These are phyloP conservation scores for Ophiocordyceps sinensis DNA, from an alignment of 2,329 filamentous ascomycete genomes.

Conservation along the genomic window DNA sequence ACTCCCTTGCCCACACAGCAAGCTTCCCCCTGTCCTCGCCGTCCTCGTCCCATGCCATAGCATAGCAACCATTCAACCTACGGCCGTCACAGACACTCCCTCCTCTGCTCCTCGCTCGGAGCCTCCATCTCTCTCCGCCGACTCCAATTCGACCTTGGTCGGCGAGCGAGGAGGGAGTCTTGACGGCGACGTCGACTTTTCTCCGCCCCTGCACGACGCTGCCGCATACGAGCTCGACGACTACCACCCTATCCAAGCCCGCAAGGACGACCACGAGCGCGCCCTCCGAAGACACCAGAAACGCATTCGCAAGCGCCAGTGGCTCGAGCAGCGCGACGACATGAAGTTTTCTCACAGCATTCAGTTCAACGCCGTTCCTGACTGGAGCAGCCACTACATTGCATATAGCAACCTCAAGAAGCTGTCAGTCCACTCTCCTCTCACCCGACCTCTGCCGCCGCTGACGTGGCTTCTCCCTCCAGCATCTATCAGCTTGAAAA, in stretches of 20 bases:
- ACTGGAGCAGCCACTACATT: constrained; percentile 97
- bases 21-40: neutral
- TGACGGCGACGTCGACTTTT: neutral
- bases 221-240: constrained; percentile 27
- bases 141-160: constrained; percentile 10
- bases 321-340: constrained; percentile 61
- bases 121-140: constrained; percentile 2
- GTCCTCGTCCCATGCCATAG: neutral
- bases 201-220: constrained; percentile 1
- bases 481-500: constrained; percentile 96
- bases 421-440: constrained; percentile 42
- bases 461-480: neutral
- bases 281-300: constrained; percentile 25
- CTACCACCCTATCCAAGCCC: constrained; percentile 18
- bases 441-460: neutral
- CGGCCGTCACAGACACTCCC: constrained; percentile 17
- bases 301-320: constrained; percentile 48
- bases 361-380: constrained; percentile 98
- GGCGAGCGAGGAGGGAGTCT: constrained; percentile 22
- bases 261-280: constrained; percentile 14
- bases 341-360: constrained; percentile 99
- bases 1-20: neutral
- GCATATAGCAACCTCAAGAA: constrained; percentile 99
- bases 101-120: constrained; percentile 21
- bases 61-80: constrained; percentile 19